These are phyloP conservation scores for Lasiodiplodia gonubiensis DNA, from an alignment of 2,329 filamentous ascomycete species.

Conservation along the genomic window DNA sequence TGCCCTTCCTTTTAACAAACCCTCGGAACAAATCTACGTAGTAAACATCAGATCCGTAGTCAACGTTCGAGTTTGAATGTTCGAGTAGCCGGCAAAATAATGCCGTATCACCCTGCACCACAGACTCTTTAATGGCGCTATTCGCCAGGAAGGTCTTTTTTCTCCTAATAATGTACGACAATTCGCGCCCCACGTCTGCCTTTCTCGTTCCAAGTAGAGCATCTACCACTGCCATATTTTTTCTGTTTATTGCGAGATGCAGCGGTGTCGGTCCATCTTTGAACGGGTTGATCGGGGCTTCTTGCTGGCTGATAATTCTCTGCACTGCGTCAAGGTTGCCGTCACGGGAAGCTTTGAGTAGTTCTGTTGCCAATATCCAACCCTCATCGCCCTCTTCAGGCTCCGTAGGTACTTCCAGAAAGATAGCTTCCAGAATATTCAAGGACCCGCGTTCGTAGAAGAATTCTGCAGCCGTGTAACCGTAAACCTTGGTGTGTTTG, in stretches of 20 bases:
- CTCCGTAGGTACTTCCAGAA: background rate
- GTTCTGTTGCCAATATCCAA: background rate
- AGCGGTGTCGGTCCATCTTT: background rate
- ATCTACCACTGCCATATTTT: background rate
- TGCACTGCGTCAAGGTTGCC: background rate
- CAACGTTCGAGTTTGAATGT: too few relatives aligned
- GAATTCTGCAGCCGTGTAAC: background rate
- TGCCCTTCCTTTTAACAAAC: background rate
- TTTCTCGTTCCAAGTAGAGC: background rate
- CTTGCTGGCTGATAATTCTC: background rate
- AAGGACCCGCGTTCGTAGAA: accelerated
- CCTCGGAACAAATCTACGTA: background rate
- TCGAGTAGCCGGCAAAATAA: background rate
- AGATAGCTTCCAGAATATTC: background rate
- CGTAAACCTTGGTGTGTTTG: background rate
- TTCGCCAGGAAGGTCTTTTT: background rate
- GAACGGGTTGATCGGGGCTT: background rate
- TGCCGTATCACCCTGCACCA: background rate
- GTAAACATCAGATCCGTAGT: background rate
- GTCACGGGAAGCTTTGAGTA: background rate
- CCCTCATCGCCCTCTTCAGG: background rate
- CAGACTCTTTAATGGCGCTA: background rate
- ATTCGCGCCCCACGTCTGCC: accelerated
- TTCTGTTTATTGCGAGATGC: background rate
- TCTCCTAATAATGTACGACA: background rate